phyloP scores from a whole-genome alignment of 2,329 filamentous ascomycete genomes.

The Diaporthe helianthi region DNA sequence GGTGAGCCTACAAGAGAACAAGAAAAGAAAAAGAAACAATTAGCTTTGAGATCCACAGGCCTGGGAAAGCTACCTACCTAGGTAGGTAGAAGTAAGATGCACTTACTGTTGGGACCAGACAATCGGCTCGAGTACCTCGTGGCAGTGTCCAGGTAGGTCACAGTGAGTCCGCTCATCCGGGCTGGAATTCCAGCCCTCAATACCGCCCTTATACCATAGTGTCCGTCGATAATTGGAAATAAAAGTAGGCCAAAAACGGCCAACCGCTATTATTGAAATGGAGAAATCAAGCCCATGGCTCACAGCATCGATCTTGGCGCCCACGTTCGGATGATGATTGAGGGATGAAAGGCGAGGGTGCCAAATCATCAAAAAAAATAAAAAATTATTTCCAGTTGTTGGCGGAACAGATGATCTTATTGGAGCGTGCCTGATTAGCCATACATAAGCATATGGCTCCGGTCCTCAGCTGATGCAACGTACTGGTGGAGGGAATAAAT shows the following conservation, averaged over 20 bases:
- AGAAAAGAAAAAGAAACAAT: background rate
- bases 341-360: background rate
- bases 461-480: background rate
- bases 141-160: background rate
- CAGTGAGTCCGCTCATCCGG: background rate
- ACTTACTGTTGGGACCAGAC: constrained; percentile 11
- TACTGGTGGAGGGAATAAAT: background rate
- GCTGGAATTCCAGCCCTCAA: constrained; percentile 2
- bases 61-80: background rate
- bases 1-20: background rate
- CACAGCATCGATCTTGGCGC: background rate
- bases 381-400: background rate
- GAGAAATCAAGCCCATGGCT: background rate
- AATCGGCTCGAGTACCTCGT: background rate
- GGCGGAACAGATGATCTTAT: background rate
- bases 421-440: background rate
- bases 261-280: background rate
- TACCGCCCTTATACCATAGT: background rate
- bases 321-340: constrained; percentile 3
- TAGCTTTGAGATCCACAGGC: background rate
- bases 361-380: background rate
- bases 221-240: background rate
- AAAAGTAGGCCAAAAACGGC: background rate
- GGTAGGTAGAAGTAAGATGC: background rate
- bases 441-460: too few relatives aligned